Percentiles rank a stretch among this genome's conserved stretches.
phyloP scores from a whole-genome alignment of 768 basidiomycete species.

The Lyophyllum semitale region DNA sequence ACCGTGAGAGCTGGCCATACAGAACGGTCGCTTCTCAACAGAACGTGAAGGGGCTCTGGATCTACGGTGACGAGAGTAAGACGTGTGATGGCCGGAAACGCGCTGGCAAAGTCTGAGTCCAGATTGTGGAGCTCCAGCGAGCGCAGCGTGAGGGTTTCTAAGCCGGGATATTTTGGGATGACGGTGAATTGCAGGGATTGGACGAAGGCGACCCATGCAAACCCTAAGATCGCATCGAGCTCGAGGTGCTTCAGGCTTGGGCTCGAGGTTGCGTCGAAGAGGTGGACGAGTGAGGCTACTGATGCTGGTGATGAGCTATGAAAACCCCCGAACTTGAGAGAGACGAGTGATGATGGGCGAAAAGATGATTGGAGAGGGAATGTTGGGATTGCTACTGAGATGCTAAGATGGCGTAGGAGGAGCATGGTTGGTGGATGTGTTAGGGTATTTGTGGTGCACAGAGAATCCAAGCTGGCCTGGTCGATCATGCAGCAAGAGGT shows the following conservation, averaged over 20 bases:
- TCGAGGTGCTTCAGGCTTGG: slow-evolving; percentile 3
- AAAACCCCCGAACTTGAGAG: slow-evolving; percentile 2
- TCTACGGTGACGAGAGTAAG: slow-evolving; percentile 3
- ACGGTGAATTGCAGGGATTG: not conserved
- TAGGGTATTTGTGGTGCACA: not conserved
- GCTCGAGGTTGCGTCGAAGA: slow-evolving; percentile 5
- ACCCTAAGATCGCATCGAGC: slow-evolving; percentile 1
- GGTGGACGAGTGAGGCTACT: not conserved
- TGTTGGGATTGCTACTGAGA: not conserved
- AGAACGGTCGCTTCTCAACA: not conserved
- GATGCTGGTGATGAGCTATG: not conserved
- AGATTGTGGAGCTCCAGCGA: slow-evolving; percentile 1
- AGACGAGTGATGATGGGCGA: slow-evolving; percentile 1
- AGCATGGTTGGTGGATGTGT: slow-evolving; percentile 3
- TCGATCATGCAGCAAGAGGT: slow-evolving; percentile 8
- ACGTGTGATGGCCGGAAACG: not conserved
- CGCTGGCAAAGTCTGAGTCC: not conserved
- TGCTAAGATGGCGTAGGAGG: not conserved
- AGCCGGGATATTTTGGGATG: slow-evolving; percentile 1
- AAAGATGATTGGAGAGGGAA: slow-evolving; percentile 6
- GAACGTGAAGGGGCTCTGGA: slow-evolving; percentile 1
- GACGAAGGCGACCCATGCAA: slow-evolving; percentile 8
- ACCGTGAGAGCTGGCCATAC: not conserved
- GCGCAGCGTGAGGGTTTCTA: slow-evolving; percentile 3
- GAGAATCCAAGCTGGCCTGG: slow-evolving; percentile 1